phyloP scores from a whole-genome alignment of 768 basidiomycete genomes.

The Neoboletus magnificus region DNA sequence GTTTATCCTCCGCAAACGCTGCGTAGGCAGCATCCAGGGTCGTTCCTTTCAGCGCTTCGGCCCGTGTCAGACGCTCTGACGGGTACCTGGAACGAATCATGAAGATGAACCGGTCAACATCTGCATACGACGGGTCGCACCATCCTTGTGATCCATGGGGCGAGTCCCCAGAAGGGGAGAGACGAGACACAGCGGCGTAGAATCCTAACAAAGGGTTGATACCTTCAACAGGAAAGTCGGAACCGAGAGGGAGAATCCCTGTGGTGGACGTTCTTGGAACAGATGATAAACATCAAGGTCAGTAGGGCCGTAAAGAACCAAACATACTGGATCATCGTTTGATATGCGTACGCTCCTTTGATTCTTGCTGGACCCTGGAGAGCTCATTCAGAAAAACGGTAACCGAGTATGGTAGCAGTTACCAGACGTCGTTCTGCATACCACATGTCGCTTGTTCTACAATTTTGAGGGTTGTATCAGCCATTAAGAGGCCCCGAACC shows the following conservation, averaged over 20 bases:
- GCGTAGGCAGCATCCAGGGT: constrained; percentile 89
- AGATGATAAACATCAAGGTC: neutral
- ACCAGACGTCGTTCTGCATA: constrained; percentile 85
- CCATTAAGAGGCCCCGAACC: neutral
- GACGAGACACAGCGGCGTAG: constrained; percentile 81
- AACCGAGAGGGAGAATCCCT: constrained; percentile 74
- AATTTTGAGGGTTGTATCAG: neutral
- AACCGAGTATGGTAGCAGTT: constrained; percentile 4
- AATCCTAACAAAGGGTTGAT: constrained; percentile 89
- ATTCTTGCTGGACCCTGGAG: constrained; percentile 77
- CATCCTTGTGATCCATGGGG: constrained; percentile 85
- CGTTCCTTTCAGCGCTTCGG: constrained; percentile 87
- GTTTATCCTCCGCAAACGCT: constrained; percentile 64
- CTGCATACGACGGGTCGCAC: constrained; percentile 39
- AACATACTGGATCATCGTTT: constrained; percentile 64
- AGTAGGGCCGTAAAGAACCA: neutral
- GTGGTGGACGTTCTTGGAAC: constrained; percentile 46
- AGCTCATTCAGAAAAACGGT: neutral
- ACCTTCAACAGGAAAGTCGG: constrained; percentile 92
- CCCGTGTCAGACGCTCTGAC: constrained; percentile 68
- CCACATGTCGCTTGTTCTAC: constrained; percentile 84
- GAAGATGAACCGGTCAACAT: neutral
- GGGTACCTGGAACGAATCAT: constrained; percentile 58
- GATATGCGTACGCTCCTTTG: constrained; percentile 88
- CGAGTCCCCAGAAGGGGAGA: constrained; percentile 64